phyloP scores from a whole-genome alignment of 228 moss, liverwort and hornwort genomes.

The Sphagnum fallax region DNA sequence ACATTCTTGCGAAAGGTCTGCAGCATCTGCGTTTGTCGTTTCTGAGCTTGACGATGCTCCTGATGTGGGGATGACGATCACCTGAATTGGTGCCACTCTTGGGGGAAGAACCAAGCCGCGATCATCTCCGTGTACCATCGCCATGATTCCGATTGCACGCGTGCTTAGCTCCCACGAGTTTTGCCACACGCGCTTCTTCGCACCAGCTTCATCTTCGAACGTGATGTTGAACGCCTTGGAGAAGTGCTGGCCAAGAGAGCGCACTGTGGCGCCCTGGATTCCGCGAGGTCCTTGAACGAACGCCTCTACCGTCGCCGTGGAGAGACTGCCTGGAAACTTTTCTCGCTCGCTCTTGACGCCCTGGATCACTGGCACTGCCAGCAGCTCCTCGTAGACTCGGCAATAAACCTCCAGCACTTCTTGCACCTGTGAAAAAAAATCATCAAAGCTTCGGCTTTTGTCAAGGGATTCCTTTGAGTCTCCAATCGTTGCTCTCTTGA shows the following conservation, averaged over 20 bases:
- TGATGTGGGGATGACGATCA: constrained; percentile 26
- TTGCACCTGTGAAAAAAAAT: background rate
- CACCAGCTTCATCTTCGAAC: constrained; percentile 25
- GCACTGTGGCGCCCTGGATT: constrained; percentile 45
- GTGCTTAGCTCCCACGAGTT: constrained; percentile 60
- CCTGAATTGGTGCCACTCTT: constrained; percentile 44
- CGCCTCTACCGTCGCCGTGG: constrained; percentile 45
- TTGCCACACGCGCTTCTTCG: constrained; percentile 43
- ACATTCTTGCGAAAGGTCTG: constrained; percentile 21
- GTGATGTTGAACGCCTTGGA: constrained; percentile 43
- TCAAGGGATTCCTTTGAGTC: no score
- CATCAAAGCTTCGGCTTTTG: no score
- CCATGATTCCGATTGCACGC: constrained; percentile 49
- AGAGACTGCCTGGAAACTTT: constrained; percentile 45
- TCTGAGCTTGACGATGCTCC: no score
- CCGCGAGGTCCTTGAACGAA: constrained; percentile 21
- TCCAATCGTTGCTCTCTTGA: no score
- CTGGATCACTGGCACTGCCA: constrained; percentile 41
- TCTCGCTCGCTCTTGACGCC: constrained; percentile 46
- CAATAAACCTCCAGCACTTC: constrained; percentile 12
- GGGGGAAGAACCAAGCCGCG: constrained; percentile 44
- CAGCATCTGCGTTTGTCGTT: no score
- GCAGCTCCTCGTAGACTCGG: constrained; percentile 43
- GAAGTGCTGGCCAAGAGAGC: constrained; percentile 43
- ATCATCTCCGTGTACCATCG: constrained; percentile 51